Evolutionary conservation across 768 basidiomycete genomes (phyloP), one percentile per base, ranked within the genome.

Genomic region (Stropharia rugosoannulata): DNA sequence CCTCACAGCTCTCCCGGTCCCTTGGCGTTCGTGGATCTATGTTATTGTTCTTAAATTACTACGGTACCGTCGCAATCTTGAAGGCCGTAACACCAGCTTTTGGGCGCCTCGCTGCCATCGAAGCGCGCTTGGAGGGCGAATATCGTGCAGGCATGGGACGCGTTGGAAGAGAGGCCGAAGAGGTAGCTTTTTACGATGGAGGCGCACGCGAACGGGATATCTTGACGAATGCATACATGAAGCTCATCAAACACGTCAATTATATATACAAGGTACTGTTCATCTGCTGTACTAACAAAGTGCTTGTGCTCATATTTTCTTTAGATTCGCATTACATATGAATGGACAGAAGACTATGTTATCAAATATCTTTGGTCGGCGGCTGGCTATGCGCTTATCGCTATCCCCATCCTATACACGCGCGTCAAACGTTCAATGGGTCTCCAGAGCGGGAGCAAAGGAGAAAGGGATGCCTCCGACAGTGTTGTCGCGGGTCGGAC

Each of bases 311-410:
- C 39, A 32, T 46, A 49, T 48, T 9, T 47, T 51, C 15, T 43
- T 11, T 57, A 92, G 89, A 91, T 93, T 50, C 87, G 93, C 13
- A 92, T 95, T 45, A 89, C 89, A 1, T 95, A 93, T 64, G 92
- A 86, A 73, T 97, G 91, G 95, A 97, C 92, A 0, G 95, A 97
- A 66, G 95, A 97, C 73, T 95, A 93, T 62, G 89, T 97, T 16
- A 94, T 97, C 78, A 97, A 97, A 70, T 98, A 97, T 68, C 74
- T 92, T 8, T 97, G 94, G 95, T 93, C 90, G 9, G 95, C 95
- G 1, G 87, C 86, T 4, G 96, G 96, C 0, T 98, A 98, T 69
- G 81, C 80, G 4, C 79, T 98, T 18, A 98, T 98, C 65, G 91
- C 94, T 7, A 87, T 98, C 1, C 96, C 95, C 0, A 80, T 96